Percentiles rank a stretch among this genome's conserved stretches.
phyloP scores from a whole-genome alignment of 2,329 filamentous ascomycete genomes.

The Stachybotrys echinatus region DNA sequence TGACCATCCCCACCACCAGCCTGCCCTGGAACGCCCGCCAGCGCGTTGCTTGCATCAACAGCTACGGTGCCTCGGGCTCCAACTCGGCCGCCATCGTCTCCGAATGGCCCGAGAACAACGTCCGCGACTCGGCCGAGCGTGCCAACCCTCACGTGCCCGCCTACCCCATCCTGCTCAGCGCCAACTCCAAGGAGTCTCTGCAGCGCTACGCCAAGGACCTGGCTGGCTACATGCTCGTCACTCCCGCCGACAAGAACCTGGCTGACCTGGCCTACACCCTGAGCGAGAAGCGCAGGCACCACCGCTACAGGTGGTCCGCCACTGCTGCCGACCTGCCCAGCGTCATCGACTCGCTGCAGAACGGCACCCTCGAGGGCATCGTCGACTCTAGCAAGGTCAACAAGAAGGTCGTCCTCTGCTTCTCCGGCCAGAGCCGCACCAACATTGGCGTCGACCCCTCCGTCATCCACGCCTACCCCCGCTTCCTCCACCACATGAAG shows the following conservation, averaged over 20 bases:
- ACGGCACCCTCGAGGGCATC: background rate
- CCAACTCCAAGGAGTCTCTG: conserved; percentile 6
- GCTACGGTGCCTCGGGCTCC: background rate
- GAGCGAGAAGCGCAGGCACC: conserved; percentile 10
- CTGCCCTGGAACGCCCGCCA: background rate
- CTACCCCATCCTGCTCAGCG: conserved; percentile 9
- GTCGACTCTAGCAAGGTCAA: conserved; percentile 4
- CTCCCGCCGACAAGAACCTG: conserved; percentile 3
- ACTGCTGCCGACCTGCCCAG: conserved; percentile 3
- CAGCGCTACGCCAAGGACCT: conserved; percentile 4
- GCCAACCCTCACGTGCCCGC: background rate
- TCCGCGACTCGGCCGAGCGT: background rate
- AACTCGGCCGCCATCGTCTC: background rate
- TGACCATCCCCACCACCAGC: background rate
- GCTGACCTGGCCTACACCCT: conserved; percentile 9
- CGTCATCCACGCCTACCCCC: conserved; percentile 7
- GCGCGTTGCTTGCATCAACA: background rate
- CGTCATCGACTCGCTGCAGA: conserved; percentile 3
- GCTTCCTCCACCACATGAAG: conserved; percentile 25
- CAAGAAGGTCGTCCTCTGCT: conserved; percentile 24
- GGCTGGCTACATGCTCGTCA: conserved; percentile 3
- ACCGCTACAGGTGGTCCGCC: conserved; percentile 9
- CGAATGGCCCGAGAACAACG: background rate
- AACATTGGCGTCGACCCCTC: conserved; percentile 8
- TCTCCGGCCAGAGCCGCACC: conserved; percentile 28